Evolutionary conservation across 176 grass and related monocot species (phyloP), one percentile per base, ranked within the genome.

Genomic region (Musa schizocarpa): DNA sequence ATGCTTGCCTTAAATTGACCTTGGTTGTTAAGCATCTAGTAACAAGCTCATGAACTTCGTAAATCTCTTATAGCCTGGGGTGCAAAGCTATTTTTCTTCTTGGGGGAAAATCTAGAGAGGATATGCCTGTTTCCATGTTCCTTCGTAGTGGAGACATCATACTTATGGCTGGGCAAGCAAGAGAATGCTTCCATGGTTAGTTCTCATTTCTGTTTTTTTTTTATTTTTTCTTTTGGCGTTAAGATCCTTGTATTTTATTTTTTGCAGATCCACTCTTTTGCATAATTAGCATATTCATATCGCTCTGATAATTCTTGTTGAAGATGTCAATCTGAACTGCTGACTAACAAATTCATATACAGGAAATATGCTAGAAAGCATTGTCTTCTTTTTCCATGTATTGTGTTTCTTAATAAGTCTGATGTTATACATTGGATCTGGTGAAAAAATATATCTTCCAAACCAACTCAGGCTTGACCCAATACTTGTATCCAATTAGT

Each of bases 51-150:
- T 14, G 61, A 67, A 23, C 16, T 53, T 1, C 27, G 34, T 74
- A 16, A 19, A 13, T 77, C 53, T 61, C 51, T 50, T 76, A 63
- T 77, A 96, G 94, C 78, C 80, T 90, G 68, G 90, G 88, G 3
- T 93, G 90, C 83, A 97, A 97, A 67, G 89, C 90, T 21, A 85
- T 97, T 74, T 97, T 93, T 80, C 90, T 97, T 62, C 76, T 97
- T 57, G 94, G 94, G 62, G 90, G 88, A 14, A 93, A 90, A 71
- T 88, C 86, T 8, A 93, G 90, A 85, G 81, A 91, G 56, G 88
- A 93, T 85, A 79, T 79, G 53, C 88, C 94, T 63, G 82, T 80
- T 68, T 83, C 87, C 81, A 93, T 93, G 90, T 91, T 86, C 83
- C 75, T 89, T 52, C 74, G 68, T 54, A 93, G 90, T 10, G 90